A percentile compares a stretch with the other conserved stretches of the same genome.
Evolutionary conservation across 2,329 filamentous ascomycete species (phyloP).

Genomic region (Drechslera avenae): DNA sequence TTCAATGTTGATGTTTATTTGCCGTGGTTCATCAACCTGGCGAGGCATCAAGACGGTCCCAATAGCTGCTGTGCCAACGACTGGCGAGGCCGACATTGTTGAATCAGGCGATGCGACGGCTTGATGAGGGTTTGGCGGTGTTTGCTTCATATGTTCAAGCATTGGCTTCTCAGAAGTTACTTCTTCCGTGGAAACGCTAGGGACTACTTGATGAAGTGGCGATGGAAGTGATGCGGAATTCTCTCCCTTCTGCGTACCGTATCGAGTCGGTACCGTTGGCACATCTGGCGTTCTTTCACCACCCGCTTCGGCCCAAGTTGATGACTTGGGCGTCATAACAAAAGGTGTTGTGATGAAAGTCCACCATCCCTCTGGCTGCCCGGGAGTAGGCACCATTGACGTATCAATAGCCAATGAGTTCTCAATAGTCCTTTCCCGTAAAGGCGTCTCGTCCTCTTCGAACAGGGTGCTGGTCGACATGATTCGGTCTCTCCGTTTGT

Average conservation of each 20-base stretch:
- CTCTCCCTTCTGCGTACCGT: constrained; percentile 27
- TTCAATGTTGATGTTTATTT: constrained; percentile 42
- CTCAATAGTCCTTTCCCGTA: constrained; percentile 31
- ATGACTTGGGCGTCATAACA: constrained; percentile 45
- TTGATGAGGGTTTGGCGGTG: constrained; percentile 16
- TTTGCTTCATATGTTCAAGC: constrained; percentile 11
- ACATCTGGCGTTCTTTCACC: constrained; percentile 39
- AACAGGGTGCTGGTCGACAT: constrained; percentile 69
- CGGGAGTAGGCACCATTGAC: constrained; percentile 55
- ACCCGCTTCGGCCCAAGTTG: constrained; percentile 41
- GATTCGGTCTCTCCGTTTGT: constrained; percentile 48
- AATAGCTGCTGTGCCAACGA: constrained; percentile 39
- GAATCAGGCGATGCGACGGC: constrained; percentile 34
- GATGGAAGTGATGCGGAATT: constrained; percentile 17
- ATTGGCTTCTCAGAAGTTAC: constrained; percentile 3
- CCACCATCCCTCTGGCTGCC: constrained; percentile 75
- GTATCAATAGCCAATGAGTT: constrained; percentile 47
- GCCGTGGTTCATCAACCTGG: constrained; percentile 31
- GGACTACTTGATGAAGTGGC: neutral
- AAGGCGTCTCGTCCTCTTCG: constrained; percentile 65
- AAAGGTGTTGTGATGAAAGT: constrained; percentile 77
- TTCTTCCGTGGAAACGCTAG: neutral
- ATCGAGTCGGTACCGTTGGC: constrained; percentile 40
- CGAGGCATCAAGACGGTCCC: constrained; percentile 42
- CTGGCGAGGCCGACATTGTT: constrained; percentile 39